These are phyloP conservation scores for Hortaea werneckii DNA, from an alignment of 2,329 filamentous ascomycete species.

Conservation along the genomic window DNA sequence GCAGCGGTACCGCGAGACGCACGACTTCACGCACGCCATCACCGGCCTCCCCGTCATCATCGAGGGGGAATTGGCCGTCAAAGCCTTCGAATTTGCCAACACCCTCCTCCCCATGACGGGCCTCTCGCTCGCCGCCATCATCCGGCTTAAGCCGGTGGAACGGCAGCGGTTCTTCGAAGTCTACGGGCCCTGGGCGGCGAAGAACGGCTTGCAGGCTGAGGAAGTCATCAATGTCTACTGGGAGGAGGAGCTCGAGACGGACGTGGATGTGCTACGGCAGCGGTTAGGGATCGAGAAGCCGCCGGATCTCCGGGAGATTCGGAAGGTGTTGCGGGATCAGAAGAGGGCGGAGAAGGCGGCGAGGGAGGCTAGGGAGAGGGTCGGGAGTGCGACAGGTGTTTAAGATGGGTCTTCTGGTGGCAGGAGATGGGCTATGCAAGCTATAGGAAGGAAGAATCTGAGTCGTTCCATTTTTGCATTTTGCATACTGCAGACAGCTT, in stretches of 20 bases:
- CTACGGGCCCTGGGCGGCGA: constrained; percentile 84
- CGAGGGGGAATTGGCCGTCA: constrained; percentile 96
- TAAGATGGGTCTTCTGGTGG: no score
- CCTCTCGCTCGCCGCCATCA: constrained; percentile 63
- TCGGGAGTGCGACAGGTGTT: no score
- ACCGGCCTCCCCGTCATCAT: constrained; percentile 81
- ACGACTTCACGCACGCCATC: constrained; percentile 95
- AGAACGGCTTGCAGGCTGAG: constrained; percentile 64
- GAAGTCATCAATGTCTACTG: constrained; percentile 95
- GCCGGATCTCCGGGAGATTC: constrained; percentile 70
- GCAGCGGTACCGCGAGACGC: constrained; percentile 93
- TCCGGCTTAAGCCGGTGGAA: constrained; percentile 54
- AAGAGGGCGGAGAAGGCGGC: constrained; percentile 54
- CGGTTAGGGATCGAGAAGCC: constrained; percentile 80
- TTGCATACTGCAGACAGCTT: no score
- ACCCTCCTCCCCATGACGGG: constrained; percentile 93
- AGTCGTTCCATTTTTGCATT: no score
- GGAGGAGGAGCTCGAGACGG: constrained; percentile 84
- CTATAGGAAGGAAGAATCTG: no score
- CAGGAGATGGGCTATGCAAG: no score
- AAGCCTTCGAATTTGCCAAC: constrained; percentile 95
- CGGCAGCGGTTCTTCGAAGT: constrained; percentile 57
- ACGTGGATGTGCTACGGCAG: constrained; percentile 63
- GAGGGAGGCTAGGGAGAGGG: no score
- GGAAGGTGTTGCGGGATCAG: constrained; percentile 59